These are phyloP conservation scores for Heliamphora exappendiculata DNA, from an alignment of 148 eudicot genomes.

Conservation along the genomic window DNA sequence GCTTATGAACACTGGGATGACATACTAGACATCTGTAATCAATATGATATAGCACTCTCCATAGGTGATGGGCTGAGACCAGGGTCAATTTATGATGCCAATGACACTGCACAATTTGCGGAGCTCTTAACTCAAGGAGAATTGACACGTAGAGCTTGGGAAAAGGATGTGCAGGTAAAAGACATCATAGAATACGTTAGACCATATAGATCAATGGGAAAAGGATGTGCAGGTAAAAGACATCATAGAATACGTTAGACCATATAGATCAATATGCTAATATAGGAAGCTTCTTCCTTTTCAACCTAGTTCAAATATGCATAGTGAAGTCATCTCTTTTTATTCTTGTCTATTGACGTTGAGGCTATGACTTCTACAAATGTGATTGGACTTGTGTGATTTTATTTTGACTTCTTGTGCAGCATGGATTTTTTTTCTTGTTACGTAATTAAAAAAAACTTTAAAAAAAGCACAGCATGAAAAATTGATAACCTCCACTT, in stretches of 20 bases:
- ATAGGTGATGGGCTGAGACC: conserved; percentile 98
- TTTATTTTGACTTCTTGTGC: neutral
- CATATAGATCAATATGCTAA: neutral
- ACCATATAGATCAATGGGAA: conserved; percentile 22
- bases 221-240: conserved; percentile 93
- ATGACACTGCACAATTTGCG: conserved; percentile 96
- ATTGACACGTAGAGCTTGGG: conserved; percentile 91
- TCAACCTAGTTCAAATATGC: neutral
- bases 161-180: conserved; percentile 96
- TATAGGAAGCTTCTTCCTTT: neutral
- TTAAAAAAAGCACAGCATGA: neutral
- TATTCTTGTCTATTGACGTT: neutral
- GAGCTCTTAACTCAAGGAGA: conserved; percentile 98
- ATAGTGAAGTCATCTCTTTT: conserved; percentile 2
- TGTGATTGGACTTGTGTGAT: neutral
- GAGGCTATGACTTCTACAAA: neutral
- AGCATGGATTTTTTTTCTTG: neutral
- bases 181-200: neutral
- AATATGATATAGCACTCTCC: conserved; percentile 82
- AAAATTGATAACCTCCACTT: neutral
- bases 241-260: neutral
- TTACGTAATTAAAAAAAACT: neutral
- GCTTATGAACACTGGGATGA: conserved; percentile 99
- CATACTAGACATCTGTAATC: conserved; percentile 89
- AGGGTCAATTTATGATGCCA: conserved; percentile 95